Conservation (phyloP, 306 rosid genomes). For the Sechiopsis laciniata region DNA sequence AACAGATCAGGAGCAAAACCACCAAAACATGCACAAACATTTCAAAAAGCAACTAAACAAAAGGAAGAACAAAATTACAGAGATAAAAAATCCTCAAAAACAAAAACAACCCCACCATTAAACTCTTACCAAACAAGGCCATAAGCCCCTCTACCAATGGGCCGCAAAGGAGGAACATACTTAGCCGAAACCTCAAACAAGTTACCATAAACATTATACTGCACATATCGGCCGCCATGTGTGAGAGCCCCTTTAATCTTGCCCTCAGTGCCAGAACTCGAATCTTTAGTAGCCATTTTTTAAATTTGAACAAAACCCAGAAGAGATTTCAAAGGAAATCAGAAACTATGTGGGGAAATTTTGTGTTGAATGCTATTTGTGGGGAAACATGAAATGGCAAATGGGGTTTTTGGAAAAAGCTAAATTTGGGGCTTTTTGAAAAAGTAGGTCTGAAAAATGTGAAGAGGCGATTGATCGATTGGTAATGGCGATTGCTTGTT, state of each 20-base stretch:
- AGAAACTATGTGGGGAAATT: too few relatives aligned
- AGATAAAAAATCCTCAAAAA: neutral
- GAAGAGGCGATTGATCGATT: conserved; percentile 24
- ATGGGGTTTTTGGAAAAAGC: conserved; percentile 6
- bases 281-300: conserved; percentile 59
- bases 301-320: conserved; percentile 17
- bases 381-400: neutral
- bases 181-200: conserved; percentile 76
- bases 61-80: too few relatives aligned
- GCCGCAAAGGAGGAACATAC: conserved; percentile 86
- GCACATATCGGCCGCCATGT: conserved; percentile 77
- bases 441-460: conserved; percentile 32
- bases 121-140: conserved; percentile 76
- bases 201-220: conserved; percentile 74
- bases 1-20: neutral
- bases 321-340: conserved; percentile 15
- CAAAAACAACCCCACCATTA: neutral
- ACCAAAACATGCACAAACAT: conserved; percentile 8
- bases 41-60: neutral
- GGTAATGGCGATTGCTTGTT: conserved; percentile 21
- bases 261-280: conserved; percentile 57
- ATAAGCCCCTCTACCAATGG: conserved; percentile 93
- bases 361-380: neutral
- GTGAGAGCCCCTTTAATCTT: conserved; percentile 52
- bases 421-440: conserved; percentile 26